Evolutionary conservation across 2,329 filamentous ascomycete species (phyloP).

Genomic region (Scytalidium sp.): DNA sequence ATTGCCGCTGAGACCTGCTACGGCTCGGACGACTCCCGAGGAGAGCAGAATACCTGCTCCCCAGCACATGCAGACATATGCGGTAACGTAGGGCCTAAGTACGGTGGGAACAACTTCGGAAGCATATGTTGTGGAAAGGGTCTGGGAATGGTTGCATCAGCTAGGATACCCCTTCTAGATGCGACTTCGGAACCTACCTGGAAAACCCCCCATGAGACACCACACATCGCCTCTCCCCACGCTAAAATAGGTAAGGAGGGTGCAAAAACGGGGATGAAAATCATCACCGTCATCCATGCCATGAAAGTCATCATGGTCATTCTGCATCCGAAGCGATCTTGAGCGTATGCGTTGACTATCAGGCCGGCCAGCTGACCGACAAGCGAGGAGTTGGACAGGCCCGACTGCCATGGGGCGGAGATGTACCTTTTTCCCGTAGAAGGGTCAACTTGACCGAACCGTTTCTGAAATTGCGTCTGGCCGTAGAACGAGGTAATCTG

Average conservation of each 20-base stretch:
- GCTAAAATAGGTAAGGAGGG: conserved; percentile 6
- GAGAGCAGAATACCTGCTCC: conserved; percentile 22
- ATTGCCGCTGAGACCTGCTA: conserved; percentile 15
- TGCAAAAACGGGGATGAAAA: conserved; percentile 9
- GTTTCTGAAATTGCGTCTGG: conserved; percentile 8
- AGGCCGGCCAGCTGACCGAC: conserved; percentile 25
- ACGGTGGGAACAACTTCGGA: conserved; percentile 23
- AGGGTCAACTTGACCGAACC: conserved; percentile 7
- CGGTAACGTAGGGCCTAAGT: conserved; percentile 22
- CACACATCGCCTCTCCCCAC: conserved; percentile 10
- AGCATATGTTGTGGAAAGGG: conserved; percentile 17
- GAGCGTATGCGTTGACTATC: conserved; percentile 25
- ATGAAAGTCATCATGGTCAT: conserved; percentile 23
- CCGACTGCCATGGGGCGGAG: conserved; percentile 3
- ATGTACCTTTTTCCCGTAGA: conserved; percentile 1
- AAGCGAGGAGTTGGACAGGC: conserved; percentile 14
- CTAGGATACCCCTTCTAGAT: not conserved
- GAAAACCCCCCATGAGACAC: conserved; percentile 14
- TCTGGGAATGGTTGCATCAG: conserved; percentile 4
- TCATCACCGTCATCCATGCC: conserved; percentile 8
- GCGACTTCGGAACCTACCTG: conserved; percentile 10
- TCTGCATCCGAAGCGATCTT: conserved; percentile 27
- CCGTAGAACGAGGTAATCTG: conserved; percentile 15
- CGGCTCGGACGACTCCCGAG: conserved; percentile 21
- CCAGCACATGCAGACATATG: conserved; percentile 27